Percentiles rank a stretch among this genome's conserved stretches.
Evolutionary conservation across 495 filamentous ascomycete species (phyloP).

Genomic region (Penicillium fimorum): DNA sequence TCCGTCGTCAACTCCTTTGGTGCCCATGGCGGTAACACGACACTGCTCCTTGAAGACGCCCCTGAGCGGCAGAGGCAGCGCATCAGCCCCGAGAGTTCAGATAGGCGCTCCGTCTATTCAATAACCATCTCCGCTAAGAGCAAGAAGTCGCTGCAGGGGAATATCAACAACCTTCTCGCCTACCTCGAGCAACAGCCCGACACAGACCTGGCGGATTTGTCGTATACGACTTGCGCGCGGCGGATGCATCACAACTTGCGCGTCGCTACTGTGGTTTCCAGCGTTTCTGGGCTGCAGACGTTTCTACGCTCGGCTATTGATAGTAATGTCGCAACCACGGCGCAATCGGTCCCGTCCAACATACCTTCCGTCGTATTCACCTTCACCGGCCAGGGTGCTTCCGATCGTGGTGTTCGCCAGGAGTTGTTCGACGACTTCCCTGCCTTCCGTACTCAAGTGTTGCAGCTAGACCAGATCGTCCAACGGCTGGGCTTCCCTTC

Average conservation of each 20-base stretch:
- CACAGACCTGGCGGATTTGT: slow-evolving; percentile 47
- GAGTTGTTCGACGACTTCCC: slow-evolving; percentile 26
- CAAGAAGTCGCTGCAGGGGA: slow-evolving; percentile 25
- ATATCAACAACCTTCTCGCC: slow-evolving; percentile 21
- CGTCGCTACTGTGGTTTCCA: slow-evolving; percentile 2
- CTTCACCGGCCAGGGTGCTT: slow-evolving; percentile 71
- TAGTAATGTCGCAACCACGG: neutral
- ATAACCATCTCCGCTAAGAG: neutral
- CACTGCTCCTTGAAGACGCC: no score
- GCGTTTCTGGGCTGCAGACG: slow-evolving; percentile 3
- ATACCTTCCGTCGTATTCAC: slow-evolving; percentile 61
- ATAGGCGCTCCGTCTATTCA: neutral
- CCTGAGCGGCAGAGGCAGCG: no score
- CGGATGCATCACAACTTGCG: slow-evolving; percentile 67
- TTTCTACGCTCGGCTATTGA: neutral
- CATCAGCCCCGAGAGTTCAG: neutral
- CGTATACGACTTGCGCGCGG: slow-evolving; percentile 72
- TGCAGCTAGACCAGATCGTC: slow-evolving; percentile 26
- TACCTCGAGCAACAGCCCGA: slow-evolving; percentile 55
- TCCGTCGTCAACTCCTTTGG: no score
- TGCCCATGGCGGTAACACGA: no score
- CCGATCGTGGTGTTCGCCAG: slow-evolving; percentile 37
- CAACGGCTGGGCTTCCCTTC: slow-evolving; percentile 31
- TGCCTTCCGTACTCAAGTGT: slow-evolving; percentile 26
- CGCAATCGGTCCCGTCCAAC: no score